Base-by-base conservation (phyloP, 495 filamentous ascomycete genomes). In the Annulohypoxylon nitens region DNA sequence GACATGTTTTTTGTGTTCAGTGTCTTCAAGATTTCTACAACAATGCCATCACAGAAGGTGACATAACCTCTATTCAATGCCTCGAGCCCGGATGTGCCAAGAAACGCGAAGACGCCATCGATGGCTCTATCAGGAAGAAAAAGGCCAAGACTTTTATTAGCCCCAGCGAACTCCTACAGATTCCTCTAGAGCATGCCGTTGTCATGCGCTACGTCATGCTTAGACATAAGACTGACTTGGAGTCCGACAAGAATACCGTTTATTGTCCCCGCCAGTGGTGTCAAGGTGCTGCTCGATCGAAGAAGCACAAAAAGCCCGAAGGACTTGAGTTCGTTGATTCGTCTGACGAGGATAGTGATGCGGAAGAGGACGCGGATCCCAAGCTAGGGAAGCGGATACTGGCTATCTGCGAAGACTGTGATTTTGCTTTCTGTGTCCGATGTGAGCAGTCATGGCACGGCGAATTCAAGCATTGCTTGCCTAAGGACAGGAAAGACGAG, bases 191-290 rank as follows among this genome's bases (percentile, higher is more conserved):
- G 12, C 83, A 89, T 50, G 90, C 92, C 20, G 87, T 82, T 4
- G 93, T 97, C 12, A 90, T 93, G 70, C 92, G 96, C 50, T 99
- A 96, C 74, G 92, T 95, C 6, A 89, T 88, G 30, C 82, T 99
- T 36, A 98, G 97, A 81, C 92, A 95, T 70, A 99, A 98, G 81
- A 92, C 90, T 61, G 91, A 93, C 71, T 86, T 98, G 8, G 96
- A 98, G 78, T 90, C 93, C 0, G 95, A 99, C 73, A 94, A 92
- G 70, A 91, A 89, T 51, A 98, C 95, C 0, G 87, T 98, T n/a
- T 98, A 96, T 78, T 99, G 96, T 75, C 96, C 96, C 2, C 88
- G 96, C 1, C 84, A 89, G 70, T 99, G 95, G 95, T 99, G 96
- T 76, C 93, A 97, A 78, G 93, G 93, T 18, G 91, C 95, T n/a